Conservation (phyloP, 2,329 filamentous ascomycete genomes). For the Kalmusia sp. region DNA sequence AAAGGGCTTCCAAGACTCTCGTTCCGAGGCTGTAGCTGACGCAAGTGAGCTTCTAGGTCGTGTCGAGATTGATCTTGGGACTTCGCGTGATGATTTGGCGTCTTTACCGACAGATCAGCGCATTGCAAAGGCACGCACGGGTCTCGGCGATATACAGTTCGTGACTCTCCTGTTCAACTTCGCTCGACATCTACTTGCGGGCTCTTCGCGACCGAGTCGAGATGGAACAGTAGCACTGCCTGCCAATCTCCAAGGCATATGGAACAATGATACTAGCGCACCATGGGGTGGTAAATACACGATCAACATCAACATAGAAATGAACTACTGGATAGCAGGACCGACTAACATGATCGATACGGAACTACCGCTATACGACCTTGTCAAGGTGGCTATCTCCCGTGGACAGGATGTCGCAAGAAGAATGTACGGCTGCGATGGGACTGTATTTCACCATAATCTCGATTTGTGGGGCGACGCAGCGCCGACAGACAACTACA, state of each 20-base stretch:
- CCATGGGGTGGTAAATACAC: conserved; percentile 57
- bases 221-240: conserved; percentile 46
- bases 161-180: conserved; percentile 46
- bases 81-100: no score
- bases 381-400: conserved; percentile 44
- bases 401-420: conserved; percentile 31
- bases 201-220: conserved; percentile 16
- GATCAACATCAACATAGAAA: conserved; percentile 59
- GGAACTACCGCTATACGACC: conserved; percentile 49
- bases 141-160: conserved; percentile 9
- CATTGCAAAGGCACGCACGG: background rate
- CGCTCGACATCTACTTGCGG: conserved; percentile 47
- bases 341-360: conserved; percentile 36
- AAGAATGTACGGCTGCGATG: conserved; percentile 20
- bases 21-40: conserved; percentile 2
- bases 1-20: conserved; percentile 8
- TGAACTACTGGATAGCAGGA: conserved; percentile 57
- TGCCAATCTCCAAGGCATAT: conserved; percentile 52
- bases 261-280: conserved; percentile 49
- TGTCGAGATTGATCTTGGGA: conserved; percentile 4
- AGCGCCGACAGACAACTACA: conserved; percentile 18
- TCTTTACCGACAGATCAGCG: no score
- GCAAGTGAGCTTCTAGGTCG: background rate
- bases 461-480: conserved; percentile 27
- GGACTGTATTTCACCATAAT: conserved; percentile 23